Evolutionary conservation across 192 early-diverging fungal genomes (phyloP), one percentile per base, ranked within the genome.

Genomic region (Spizellomyces sp.): DNA sequence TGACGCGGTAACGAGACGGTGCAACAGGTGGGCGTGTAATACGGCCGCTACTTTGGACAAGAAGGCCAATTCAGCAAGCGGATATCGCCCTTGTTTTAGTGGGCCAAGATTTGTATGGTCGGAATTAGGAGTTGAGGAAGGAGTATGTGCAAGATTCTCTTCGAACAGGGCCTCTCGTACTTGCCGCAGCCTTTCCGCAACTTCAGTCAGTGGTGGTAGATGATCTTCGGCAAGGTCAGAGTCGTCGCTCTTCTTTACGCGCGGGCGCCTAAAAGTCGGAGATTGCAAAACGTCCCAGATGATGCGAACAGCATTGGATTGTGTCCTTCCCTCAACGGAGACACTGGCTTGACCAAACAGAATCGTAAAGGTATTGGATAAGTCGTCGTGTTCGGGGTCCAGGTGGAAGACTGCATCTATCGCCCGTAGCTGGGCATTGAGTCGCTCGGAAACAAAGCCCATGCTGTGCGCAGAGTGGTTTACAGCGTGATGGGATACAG

Each of bases 371-470:
- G 71, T 58, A 9, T 62, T 44, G 27, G n/a, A 10, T 4, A 64
- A 9, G 50, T 62, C 61, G 59, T 55, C 17, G 67, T 64, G 66
- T 41, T 70, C 68, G 0, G 66, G 41, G 27, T 75, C 62, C 22
- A 75, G 36, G 8, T 58, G 66, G 55, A 75, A 75, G 19, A 45
- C 15, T 0, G 54, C 9, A 41, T 75, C 68, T 8, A 75, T 62
- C 42, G 50, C 50, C 5, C 45, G 15, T 8, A 75, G 55, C 62
- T 70, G 66, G 9, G 43, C 43, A 7, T 44, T n/a, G 21, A 75
- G 52, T 10, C 68, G 67, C 46, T 75, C 74, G 12, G 67, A 58
- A 0, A 75, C 74, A 50, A 70, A 75, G n/a, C 67, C 74, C 74
- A 75, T 75, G 22, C 45, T 9, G 14, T 65, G 15, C 3, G 27